These are phyloP conservation scores for Haplosporangium sp. DNA, from an alignment of 371 early-diverging fungal species.

Conservation along the genomic window DNA sequence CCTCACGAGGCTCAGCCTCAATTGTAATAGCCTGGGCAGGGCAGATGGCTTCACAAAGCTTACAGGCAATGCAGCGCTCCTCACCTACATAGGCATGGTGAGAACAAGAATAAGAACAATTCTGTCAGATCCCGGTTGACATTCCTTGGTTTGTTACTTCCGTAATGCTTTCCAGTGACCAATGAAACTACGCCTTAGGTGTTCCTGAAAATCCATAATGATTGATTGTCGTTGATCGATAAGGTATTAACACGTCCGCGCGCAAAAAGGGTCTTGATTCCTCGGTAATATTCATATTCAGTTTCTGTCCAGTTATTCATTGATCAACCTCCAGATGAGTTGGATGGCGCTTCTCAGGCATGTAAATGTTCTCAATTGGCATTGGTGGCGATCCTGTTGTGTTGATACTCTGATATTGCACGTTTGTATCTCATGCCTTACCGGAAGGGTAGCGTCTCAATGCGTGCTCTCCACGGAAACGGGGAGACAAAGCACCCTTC, in stretches of 20 bases:
- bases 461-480: constrained; percentile 98
- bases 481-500: constrained; percentile 92
- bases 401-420: neutral
- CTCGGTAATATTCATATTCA: too few relatives aligned
- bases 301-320: too few relatives aligned
- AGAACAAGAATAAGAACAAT: neutral
- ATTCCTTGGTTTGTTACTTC: neutral
- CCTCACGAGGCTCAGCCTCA: constrained; percentile 96
- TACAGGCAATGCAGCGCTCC: constrained; percentile 98
- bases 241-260: too few relatives aligned
- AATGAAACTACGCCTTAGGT: too few relatives aligned
- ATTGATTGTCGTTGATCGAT: too few relatives aligned
- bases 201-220: too few relatives aligned
- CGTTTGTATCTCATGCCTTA: constrained; percentile 33
- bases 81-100: constrained; percentile 73
- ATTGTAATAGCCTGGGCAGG: constrained; percentile 99
- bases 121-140: neutral
- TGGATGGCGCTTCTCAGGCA: too few relatives aligned
- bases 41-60: constrained; percentile 97
- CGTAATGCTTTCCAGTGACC: too few relatives aligned
- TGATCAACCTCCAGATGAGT: too few relatives aligned
- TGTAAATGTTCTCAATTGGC: too few relatives aligned
- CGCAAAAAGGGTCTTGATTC: too few relatives aligned
- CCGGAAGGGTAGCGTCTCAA: constrained; percentile 96
- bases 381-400: too few relatives aligned